Evolutionary conservation across 2,329 filamentous ascomycete species (phyloP).

Genomic region (Blumeriella jaapii): DNA sequence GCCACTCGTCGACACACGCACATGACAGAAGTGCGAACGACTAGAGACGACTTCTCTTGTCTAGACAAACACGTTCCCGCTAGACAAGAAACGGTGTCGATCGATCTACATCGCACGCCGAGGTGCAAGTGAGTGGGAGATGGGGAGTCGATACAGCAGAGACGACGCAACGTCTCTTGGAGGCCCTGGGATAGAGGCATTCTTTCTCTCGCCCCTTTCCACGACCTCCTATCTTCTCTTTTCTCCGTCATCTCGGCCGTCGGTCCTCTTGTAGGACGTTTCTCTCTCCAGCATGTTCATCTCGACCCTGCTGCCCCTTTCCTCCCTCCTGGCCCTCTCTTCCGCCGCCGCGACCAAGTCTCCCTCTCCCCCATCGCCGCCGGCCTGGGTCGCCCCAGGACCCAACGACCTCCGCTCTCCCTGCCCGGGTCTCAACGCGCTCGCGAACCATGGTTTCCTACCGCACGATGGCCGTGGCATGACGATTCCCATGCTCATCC

Average conservation of each 20-base stretch:
- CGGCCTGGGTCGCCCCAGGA: conserved; percentile 10
- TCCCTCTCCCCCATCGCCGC: conserved; percentile 8
- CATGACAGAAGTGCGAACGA: too few relatives aligned
- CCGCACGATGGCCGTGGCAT: conserved; percentile 26
- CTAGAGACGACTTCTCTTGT: too few relatives aligned
- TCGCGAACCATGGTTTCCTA: conserved; percentile 27
- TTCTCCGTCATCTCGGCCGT: neutral
- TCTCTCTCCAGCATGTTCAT: conserved; percentile 1
- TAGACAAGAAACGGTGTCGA: neutral
- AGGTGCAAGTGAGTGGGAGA: neutral
- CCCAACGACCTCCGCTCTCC: conserved; percentile 19
- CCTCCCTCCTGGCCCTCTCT: conserved; percentile 1
- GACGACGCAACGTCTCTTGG: too few relatives aligned
- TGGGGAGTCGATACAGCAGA: neutral
- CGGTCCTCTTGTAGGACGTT: neutral
- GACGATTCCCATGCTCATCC: conserved; percentile 22
- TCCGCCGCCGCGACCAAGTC: conserved; percentile 1
- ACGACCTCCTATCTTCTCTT: neutral
- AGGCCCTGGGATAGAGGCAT: too few relatives aligned
- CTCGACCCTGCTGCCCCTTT: conserved; percentile 1
- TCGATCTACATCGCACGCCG: neutral
- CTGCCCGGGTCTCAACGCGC: conserved; percentile 24
- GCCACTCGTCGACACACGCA: too few relatives aligned
- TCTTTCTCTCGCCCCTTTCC: neutral
- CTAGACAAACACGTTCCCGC: neutral